Conservation (phyloP, 306 rosid species). For the Cucumis sativus region DNA sequence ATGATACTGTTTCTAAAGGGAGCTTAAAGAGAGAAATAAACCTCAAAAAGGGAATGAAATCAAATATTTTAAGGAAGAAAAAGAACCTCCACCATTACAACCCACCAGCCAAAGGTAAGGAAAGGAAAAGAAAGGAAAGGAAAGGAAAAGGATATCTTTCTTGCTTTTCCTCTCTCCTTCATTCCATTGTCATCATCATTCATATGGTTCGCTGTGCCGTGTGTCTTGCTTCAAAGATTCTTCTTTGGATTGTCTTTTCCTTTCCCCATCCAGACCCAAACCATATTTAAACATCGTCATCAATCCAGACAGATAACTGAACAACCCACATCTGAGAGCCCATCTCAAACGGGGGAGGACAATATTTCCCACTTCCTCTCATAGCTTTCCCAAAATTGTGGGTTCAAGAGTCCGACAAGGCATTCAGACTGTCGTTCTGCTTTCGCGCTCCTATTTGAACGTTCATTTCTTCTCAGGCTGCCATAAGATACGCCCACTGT, state of each 20-base stretch:
- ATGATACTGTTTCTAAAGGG: constrained; percentile 26
- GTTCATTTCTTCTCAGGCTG: constrained; percentile 17
- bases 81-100: constrained; percentile 22
- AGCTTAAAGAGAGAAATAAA: constrained; percentile 16
- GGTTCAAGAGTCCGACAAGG: constrained; percentile 21
- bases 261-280: constrained; percentile 42
- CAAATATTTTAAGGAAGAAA: constrained; percentile 5
- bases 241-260: constrained; percentile 9
- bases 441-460: not conserved
- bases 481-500: constrained; percentile 5
- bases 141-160: not conserved
- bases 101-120: constrained; percentile 33
- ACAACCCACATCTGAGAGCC: constrained; percentile 22
- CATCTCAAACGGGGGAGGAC: constrained; percentile 9
- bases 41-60: constrained; percentile 7
- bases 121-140: constrained; percentile 15
- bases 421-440: not conserved
- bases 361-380: constrained; percentile 10
- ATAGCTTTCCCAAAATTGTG: constrained; percentile 43
- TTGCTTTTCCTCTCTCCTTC: constrained; percentile 20
- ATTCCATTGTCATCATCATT: not conserved
- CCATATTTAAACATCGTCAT: constrained; percentile 26
- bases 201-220: not conserved
- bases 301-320: constrained; percentile 34
- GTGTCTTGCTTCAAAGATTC: not conserved